phyloP scores from a whole-genome alignment of 108 stramenopile species.

The Skeletonema tropicum region DNA sequence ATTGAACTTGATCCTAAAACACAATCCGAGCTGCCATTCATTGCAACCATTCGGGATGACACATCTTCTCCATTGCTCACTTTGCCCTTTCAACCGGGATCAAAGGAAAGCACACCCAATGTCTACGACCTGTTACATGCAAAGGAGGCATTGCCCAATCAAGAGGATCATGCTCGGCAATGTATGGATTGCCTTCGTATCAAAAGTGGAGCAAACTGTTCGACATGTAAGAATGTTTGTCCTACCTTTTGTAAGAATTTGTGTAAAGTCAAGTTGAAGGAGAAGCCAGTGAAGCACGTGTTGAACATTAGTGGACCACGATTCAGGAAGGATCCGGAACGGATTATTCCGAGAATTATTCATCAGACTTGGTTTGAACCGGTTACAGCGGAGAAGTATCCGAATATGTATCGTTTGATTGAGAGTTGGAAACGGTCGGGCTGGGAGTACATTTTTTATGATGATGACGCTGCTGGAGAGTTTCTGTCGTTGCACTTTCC shows the following conservation, averaged over 20 bases:
- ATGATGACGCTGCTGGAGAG: slow-evolving; percentile 58
- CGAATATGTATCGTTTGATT: slow-evolving; percentile 75
- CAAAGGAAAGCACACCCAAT: slow-evolving; percentile 38
- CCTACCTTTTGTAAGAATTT: slow-evolving; percentile 76
- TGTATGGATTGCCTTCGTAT: slow-evolving; percentile 71
- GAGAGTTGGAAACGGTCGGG: slow-evolving; percentile 78
- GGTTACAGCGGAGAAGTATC: slow-evolving; percentile 38
- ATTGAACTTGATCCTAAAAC: slow-evolving; percentile 15
- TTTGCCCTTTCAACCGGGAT: slow-evolving; percentile 19
- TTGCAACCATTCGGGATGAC: slow-evolving; percentile 64
- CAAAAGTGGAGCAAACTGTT: slow-evolving; percentile 66
- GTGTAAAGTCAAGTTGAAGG: slow-evolving; percentile 56
- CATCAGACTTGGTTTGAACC: slow-evolving; percentile 65
- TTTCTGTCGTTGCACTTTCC: slow-evolving; percentile 77
- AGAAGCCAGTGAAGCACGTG: slow-evolving; percentile 68
- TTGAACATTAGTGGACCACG: slow-evolving; percentile 57
- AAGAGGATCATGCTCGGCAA: slow-evolving; percentile 46
- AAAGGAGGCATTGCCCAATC: slow-evolving; percentile 37
- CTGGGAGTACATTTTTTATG: slow-evolving; percentile 80
- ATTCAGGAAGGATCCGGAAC: slow-evolving; percentile 64
- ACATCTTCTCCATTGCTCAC: slow-evolving; percentile 11
- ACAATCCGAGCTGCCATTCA: slow-evolving; percentile 62
- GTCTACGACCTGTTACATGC: slow-evolving; percentile 47
- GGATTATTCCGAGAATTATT: slow-evolving; percentile 78
- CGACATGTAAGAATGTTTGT: slow-evolving; percentile 52